A percentile compares a stretch with the other conserved stretches of the same genome.
Conservation (phyloP, 176 grass and related monocot genomes). For the Tuctoria greenei region DNA sequence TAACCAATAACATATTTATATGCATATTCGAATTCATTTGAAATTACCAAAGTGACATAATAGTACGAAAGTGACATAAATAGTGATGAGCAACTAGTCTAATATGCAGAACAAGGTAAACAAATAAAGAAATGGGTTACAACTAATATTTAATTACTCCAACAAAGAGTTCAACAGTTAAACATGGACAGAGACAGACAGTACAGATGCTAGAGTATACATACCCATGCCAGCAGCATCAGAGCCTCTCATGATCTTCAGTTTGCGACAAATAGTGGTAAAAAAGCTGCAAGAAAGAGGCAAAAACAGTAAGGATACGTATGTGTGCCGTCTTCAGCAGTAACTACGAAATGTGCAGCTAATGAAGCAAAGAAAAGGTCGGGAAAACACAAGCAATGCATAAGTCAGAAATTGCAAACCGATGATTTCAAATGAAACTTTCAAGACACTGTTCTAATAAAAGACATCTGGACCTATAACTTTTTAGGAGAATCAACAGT, state of each 20-base stretch:
- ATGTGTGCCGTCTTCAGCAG: background rate
- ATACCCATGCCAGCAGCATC: conserved; percentile 79
- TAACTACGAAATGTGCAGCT: background rate
- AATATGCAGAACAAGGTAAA: conserved; percentile 11
- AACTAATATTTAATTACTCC: background rate
- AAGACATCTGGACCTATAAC: background rate
- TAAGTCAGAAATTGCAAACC: background rate
- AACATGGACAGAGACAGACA: background rate
- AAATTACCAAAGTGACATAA: background rate
- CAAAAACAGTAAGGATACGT: background rate
- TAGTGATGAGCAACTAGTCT: background rate
- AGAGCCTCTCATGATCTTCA: conserved; percentile 79
- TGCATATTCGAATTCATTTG: background rate
- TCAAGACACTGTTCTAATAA: background rate
- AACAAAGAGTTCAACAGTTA: background rate
- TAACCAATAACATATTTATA: background rate
- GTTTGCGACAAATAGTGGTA: conserved; percentile 53
- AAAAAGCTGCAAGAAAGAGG: conserved; percentile 51
- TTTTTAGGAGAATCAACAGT: background rate
- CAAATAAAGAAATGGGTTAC: background rate
- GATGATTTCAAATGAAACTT: background rate
- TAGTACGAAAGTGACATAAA: background rate
- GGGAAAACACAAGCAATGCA: background rate
- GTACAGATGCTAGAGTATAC: conserved; percentile 11
- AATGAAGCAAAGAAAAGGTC: background rate